These are phyloP conservation scores for Tetrahymena borealis DNA, from an alignment of 73 alveolate species.

Conservation along the genomic window DNA sequence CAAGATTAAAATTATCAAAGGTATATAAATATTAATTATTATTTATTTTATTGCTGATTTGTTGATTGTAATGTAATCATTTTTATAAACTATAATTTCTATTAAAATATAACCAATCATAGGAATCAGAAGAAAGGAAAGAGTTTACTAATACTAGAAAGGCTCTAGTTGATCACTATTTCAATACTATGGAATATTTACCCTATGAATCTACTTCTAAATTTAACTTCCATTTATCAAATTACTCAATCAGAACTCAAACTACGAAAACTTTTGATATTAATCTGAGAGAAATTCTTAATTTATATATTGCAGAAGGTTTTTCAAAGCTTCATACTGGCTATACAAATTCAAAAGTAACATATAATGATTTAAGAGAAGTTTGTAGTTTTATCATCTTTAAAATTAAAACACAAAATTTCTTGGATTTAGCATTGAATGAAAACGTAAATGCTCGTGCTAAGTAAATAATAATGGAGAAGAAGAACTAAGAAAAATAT, in stretches of 20 bases:
- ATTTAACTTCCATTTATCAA: neutral
- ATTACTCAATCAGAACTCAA: neutral
- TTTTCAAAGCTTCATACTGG: conserved; percentile 28
- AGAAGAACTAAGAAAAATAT: neutral
- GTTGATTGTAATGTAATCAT: too few relatives aligned
- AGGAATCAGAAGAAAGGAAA: neutral
- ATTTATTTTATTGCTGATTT: too few relatives aligned
- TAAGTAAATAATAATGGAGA: neutral
- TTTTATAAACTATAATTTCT: too few relatives aligned
- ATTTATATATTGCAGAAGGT: conserved; percentile 42
- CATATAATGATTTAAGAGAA: conserved; percentile 15
- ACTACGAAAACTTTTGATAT: neutral
- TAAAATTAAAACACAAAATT: neutral
- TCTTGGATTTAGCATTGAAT: neutral
- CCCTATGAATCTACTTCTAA: neutral
- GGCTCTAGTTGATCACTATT: neutral
- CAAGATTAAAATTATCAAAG: neutral
- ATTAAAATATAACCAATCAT: too few relatives aligned
- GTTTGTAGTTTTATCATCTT: neutral
- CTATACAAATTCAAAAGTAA: conserved; percentile 37
- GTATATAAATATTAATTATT: neutral
- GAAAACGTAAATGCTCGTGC: neutral
- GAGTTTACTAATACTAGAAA: neutral
- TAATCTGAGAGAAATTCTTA: conserved; percentile 25
- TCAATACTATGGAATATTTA: neutral